These are phyloP conservation scores for Eimeria zaria DNA, from an alignment of 169 alveolate genomes.

Conservation along the genomic window DNA sequence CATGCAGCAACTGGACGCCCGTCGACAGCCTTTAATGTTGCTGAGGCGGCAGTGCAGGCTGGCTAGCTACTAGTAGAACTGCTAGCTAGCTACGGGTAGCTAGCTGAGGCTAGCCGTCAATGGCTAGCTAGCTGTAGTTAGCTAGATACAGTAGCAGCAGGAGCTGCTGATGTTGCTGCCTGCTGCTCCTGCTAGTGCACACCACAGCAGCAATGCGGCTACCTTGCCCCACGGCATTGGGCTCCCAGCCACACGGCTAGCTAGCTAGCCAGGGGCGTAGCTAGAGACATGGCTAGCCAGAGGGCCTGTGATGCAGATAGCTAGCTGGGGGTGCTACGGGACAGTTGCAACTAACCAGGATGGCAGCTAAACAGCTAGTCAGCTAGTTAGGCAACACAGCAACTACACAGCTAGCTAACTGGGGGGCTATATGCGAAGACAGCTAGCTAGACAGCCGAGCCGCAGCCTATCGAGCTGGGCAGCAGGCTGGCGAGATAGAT, in stretches of 20 bases:
- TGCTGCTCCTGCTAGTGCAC: neutral
- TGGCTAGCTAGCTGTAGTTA: too few relatives aligned
- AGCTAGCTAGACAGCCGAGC: neutral
- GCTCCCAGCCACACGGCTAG: neutral
- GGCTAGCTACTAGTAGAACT: neutral
- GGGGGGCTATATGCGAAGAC: neutral
- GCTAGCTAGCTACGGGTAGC: neutral
- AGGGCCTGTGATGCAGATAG: neutral
- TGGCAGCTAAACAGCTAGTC: neutral
- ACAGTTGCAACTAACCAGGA: neutral
- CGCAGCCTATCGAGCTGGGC: neutral
- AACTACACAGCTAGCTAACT: neutral
- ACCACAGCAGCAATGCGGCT: neutral
- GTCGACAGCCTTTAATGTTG: neutral
- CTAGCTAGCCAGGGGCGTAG: neutral
- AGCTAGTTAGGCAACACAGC: neutral
- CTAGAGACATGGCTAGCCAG: neutral
- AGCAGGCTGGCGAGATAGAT: neutral
- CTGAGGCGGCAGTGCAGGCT: neutral
- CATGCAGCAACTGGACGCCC: neutral
- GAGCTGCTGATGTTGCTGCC: neutral
- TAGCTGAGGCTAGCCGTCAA: neutral
- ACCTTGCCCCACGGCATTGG: too few relatives aligned
- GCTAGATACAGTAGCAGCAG: too few relatives aligned
- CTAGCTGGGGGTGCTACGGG: neutral